phyloP scores from a whole-genome alignment of 441 rosid genomes.

The Erysimum cheiri region DNA sequence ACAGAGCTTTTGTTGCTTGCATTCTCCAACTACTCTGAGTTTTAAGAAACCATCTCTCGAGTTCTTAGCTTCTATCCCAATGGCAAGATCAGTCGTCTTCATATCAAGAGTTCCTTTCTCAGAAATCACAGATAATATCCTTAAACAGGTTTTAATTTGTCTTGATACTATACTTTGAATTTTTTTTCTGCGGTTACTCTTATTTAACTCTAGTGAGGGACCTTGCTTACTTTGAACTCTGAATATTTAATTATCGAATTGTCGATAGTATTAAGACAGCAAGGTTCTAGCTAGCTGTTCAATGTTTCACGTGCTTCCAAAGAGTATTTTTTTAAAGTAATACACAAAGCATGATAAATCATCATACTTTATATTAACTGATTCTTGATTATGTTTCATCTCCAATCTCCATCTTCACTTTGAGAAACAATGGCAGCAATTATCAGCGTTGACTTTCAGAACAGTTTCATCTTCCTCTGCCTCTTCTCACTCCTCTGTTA shows the following conservation, averaged over 20 bases:
- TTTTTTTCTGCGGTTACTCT: neutral
- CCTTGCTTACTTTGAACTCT: neutral
- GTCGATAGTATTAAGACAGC: neutral
- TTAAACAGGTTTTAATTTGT: no score
- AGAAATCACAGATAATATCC: no score
- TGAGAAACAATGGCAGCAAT: slow-evolving; percentile 6
- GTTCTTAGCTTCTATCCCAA: no score
- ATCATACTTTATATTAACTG: neutral
- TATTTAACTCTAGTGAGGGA: neutral
- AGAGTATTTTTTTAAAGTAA: neutral
- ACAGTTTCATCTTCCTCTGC: neutral
- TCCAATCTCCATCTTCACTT: neutral
- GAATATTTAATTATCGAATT: neutral
- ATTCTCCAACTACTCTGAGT: no score
- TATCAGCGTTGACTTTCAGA: slow-evolving; percentile 5
- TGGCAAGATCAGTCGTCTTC: no score
- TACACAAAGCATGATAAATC: neutral
- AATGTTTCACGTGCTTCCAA: neutral
- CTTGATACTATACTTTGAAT: neutral
- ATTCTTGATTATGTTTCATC: neutral
- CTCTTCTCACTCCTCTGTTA: neutral
- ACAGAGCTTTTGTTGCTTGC: no score
- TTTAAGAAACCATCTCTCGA: no score
- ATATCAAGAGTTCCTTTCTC: no score
- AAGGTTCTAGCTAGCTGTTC: neutral